Evolutionary conservation across 2,329 filamentous ascomycete species (phyloP).

Genomic region (Scorias spongiosa): DNA sequence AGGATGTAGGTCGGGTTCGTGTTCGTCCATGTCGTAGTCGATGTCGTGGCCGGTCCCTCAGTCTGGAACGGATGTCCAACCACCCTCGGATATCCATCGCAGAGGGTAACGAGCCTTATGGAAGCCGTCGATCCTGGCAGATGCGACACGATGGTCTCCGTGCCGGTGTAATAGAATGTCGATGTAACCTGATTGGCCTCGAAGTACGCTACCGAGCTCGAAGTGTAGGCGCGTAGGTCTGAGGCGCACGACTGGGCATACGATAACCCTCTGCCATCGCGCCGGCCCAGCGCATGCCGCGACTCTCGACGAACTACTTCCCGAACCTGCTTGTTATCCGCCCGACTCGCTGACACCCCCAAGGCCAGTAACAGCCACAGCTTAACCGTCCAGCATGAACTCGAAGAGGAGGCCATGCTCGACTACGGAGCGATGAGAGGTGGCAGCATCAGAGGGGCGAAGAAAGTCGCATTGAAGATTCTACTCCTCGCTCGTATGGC

Average conservation of each 20-base stretch:
- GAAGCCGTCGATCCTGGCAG: neutral
- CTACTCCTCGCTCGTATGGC: too few species aligned
- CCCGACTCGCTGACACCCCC: too few species aligned
- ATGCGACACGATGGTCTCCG: neutral
- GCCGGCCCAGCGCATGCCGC: neutral
- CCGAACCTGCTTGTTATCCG: too few species aligned
- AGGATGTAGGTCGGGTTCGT: constrained; percentile 2
- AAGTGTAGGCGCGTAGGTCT: neutral
- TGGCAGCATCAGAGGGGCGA: too few species aligned
- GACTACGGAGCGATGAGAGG: too few species aligned
- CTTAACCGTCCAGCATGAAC: too few species aligned
- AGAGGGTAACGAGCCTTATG: constrained; percentile 5
- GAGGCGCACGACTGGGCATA: neutral
- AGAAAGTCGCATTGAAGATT: too few species aligned
- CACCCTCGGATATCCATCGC: constrained; percentile 10
- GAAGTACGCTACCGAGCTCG: neutral
- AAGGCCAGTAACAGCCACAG: too few species aligned
- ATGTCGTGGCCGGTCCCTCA: neutral
- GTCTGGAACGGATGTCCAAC: constrained; percentile 2
- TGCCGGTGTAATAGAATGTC: neutral
- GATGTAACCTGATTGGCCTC: neutral
- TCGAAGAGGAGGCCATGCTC: too few species aligned
- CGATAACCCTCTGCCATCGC: neutral
- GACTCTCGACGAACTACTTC: too few species aligned
- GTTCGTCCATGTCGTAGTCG: constrained; percentile 2